Base-by-base conservation (phyloP, 169 alveolate species). In the Babesia divergens region DNA sequence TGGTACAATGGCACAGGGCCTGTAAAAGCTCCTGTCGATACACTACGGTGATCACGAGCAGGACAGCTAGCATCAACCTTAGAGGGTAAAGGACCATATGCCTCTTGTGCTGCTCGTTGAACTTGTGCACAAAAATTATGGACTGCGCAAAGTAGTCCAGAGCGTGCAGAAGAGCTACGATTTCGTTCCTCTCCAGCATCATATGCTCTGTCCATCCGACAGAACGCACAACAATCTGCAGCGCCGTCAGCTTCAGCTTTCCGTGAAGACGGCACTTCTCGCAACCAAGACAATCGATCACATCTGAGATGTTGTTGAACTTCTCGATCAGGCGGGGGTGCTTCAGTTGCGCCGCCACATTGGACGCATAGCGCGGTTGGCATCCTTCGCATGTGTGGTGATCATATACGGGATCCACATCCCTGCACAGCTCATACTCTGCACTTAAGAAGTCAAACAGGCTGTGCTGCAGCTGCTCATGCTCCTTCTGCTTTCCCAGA, bases 211-310 rank as follows among this genome's bases (percentile, higher is more conserved):
- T 56, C 49, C 20, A 82, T 31, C 70, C 74, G 65, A 31, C 75
- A 26, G 84, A 91, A 70, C 75, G 93, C 35, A 93, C 82, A 37
- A 94, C 95, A 32, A 95, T 89, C 29, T 92, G 95, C 37, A 95
- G 83, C 0, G 97, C 97, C 11, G 94, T 84, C 35, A 94, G 84
- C 79, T 95, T 92, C 40, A 95, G 65, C 79, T 92, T 95, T 22
- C 97, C 97, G 64, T 95, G 97, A 56, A 95, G 79, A 31, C 94
- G 82, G 64, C 98, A 95, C 74, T 94, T 95, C 38, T 94, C 96
- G 67, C 98, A 95, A 24, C 93, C 91, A 6, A 95, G 93, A 70
- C 98, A 95, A 54, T 92, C 94, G 18, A 94, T 72, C 26, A 94
- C 55, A 1, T 91, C 62, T 7, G 95, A 75, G 20, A 92, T 89